Evolutionary conservation across 176 grass and related monocot genomes (phyloP), one percentile per base, ranked within the genome.

Genomic region (Elaeis guineensis): DNA sequence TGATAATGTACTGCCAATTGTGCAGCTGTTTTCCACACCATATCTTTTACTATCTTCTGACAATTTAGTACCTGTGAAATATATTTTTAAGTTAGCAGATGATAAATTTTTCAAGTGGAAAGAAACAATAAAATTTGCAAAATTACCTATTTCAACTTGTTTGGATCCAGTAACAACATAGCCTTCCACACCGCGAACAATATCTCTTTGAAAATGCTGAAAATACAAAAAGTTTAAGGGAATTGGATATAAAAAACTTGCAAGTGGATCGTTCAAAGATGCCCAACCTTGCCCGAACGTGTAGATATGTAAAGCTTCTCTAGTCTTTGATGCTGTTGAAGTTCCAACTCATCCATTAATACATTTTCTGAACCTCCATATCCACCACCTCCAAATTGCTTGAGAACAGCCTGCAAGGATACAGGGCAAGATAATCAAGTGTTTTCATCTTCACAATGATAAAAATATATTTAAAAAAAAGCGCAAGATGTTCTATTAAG

Each of bases 181-280:
- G 5, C 93, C 93, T 67, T 98, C 93, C 0, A 98, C 93, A 20
- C 93, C 93, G 15, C 93, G 87, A 17, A 98, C 93, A 65, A 92
- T 80, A 5, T 98, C 93, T 70, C 93, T 87, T 83, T 98, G 93
- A 76, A 98, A 98, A 69, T 98, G 87, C 93, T 92, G 73, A n/a
- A 83, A 72, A 6, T 67, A 4, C 32, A 35, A 1, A 35, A 35
- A 35, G 1, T 35, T 35, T 35, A 35, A 35, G 32, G 32, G 8
- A 35, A 35, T 9, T 8, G 6, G 32, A 35, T 8, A 35, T 35
- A 8, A 35, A 35, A 35, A 35, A 1, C 32, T 35, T 35, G 32
- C 32, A 35, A 35, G 8, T 9, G 7, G 9, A 9, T 35, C 11
- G 32, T 35, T 35, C 1, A 4, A 35, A 35, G 23, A 23, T 26